A percentile compares a stretch with the other conserved stretches of the same genome.
Evolutionary conservation across 208 protist species (phyloP).

Genomic region (Angomonas desouzai): DNA sequence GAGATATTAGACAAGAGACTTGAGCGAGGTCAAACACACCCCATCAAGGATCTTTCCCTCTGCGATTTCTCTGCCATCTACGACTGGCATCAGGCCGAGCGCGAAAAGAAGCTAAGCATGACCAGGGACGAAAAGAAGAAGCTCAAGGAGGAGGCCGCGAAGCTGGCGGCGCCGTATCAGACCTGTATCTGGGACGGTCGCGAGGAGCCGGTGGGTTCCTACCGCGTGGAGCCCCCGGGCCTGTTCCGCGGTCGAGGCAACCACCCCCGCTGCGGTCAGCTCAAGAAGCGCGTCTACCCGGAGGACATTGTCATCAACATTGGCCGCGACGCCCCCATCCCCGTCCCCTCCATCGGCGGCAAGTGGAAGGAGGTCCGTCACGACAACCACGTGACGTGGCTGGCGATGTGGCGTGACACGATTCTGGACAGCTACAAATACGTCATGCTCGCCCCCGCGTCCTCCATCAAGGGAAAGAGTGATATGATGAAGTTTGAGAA

Average conservation of each 20-base stretch:
- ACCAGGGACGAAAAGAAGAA: conserved; percentile 95
- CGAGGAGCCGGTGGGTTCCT: conserved; percentile 97
- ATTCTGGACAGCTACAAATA: conserved; percentile 95
- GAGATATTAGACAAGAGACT: conserved; percentile 86
- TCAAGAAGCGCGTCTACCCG: conserved; percentile 94
- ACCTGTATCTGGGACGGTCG: conserved; percentile 93
- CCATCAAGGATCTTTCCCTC: conserved; percentile 92
- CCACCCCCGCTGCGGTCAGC: conserved; percentile 94
- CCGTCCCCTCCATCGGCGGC: conserved; percentile 90
- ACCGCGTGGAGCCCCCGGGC: conserved; percentile 97
- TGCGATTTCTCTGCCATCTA: conserved; percentile 98
- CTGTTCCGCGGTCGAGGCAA: conserved; percentile 98
- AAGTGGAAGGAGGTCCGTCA: conserved; percentile 93
- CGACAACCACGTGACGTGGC: conserved; percentile 97
- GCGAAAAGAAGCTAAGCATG: conserved; percentile 81
- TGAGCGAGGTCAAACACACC: conserved; percentile 57
- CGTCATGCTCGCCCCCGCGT: conserved; percentile 94
- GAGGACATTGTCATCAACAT: conserved; percentile 99
- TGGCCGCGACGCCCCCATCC: conserved; percentile 78
- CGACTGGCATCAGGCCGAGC: conserved; percentile 81
- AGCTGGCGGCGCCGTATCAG: conserved; percentile 85
- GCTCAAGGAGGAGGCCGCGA: conserved; percentile 75
- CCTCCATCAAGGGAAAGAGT: conserved; percentile 94
- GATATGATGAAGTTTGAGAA: conserved; percentile 98
- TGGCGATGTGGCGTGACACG: conserved; percentile 97